phyloP scores from a whole-genome alignment of 1,284 basidiomycete genomes.

The Takashimella koratensis region DNA sequence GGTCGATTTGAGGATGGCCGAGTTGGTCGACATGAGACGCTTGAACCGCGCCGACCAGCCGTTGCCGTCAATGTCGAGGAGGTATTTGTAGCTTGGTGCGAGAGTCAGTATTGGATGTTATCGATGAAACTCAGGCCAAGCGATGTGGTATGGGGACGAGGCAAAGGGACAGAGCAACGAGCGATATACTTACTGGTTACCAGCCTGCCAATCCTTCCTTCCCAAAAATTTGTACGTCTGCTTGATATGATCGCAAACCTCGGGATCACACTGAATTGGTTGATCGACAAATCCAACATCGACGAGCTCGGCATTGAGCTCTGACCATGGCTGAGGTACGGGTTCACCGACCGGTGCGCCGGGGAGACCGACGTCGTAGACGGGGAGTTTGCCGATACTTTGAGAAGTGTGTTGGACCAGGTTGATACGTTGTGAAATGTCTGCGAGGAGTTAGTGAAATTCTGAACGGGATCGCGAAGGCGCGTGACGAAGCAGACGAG shows the following conservation, averaged over 20 bases:
- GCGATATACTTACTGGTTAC: slow-evolving; percentile 52
- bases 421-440: slow-evolving; percentile 53
- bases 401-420: slow-evolving; percentile 44
- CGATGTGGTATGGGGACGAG: background rate
- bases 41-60: slow-evolving; percentile 46
- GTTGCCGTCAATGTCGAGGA: slow-evolving; percentile 57
- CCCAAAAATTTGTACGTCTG: slow-evolving; percentile 54
- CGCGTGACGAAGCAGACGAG: background rate
- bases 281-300: slow-evolving; percentile 38
- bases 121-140: background rate
- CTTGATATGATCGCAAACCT: slow-evolving; percentile 52
- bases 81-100: slow-evolving; percentile 56
- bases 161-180: background rate
- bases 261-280: slow-evolving; percentile 52
- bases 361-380: slow-evolving; percentile 27
- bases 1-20: slow-evolving; percentile 62
- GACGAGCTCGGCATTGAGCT: slow-evolving; percentile 53
- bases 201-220: slow-evolving; percentile 52
- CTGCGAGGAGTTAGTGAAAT: slow-evolving; percentile 9
- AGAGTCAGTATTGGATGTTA: no score
- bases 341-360: slow-evolving; percentile 52
- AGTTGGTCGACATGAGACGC: slow-evolving; percentile 60
- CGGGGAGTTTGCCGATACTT: slow-evolving; percentile 49
- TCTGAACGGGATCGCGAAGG: background rate
- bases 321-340: slow-evolving; percentile 11